Evolutionary conservation across 2,329 filamentous ascomycete species (phyloP), one percentile per base, ranked within the genome.

Genomic region (Trematosphaeria pertusa): DNA sequence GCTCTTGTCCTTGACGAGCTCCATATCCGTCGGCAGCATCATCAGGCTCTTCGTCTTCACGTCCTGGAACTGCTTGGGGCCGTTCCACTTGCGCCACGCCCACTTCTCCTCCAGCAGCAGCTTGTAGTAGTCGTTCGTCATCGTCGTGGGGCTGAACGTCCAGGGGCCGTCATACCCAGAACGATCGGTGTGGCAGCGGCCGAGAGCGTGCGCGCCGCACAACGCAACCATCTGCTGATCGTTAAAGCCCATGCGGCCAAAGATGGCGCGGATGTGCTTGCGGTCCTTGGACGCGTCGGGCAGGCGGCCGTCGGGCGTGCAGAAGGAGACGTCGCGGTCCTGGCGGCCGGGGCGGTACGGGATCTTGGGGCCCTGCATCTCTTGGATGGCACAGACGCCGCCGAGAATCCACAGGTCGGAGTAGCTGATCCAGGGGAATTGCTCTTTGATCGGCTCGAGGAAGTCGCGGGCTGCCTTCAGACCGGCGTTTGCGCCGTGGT

Each of bases 191-290:
- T 97, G 94, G 79, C 89, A 95, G 59, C 92, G 89, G 54, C 92
- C 92, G 28, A 68, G 86, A 87, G 74, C 93, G 89, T 79, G 94
- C 84, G 41, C 86, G 78, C 82, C 97, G 87, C 82, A 81, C 42
- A 97, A 83, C 21, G 93, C 94, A 35, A 97, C 93, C 70, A 97
- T 97, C 76, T 97, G 92, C 67, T 89, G 89, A 77, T 99, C 93
- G 74, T 94, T 88, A 82, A 97, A 97, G 60, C 93, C 93, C 93
- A 97, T 97, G 71, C 93, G 91, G 74, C 86, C 84, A 77, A 97
- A 99, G 79, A 97, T 93, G 77, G 84, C 84, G 66, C 94, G 88
- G 63, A 97, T 83, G 77, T 97, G 93, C 69, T 56, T 83, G 52
- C 86, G 79, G 51, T 83, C 87, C 81, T 97, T 84, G 62, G 84